phyloP scores from a whole-genome alignment of 371 early-diverging fungal species.

The Rhizopus arrhizus region DNA sequence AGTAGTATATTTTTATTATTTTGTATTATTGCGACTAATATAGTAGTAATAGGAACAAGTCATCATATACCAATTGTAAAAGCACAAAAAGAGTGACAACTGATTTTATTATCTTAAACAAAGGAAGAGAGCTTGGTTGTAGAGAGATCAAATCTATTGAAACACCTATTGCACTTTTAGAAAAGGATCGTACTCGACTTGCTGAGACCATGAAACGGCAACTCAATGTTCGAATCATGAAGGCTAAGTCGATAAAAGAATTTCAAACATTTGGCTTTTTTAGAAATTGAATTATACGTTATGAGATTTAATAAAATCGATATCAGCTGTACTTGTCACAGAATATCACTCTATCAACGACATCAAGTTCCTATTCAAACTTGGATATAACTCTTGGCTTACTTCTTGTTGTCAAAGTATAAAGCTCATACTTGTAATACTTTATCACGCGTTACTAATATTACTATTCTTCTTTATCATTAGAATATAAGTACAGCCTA shows the following conservation, averaged over 20 bases:
- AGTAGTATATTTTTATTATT: too few relatives aligned
- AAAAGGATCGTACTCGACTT: not conserved
- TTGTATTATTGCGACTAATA: not conserved
- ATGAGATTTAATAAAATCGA: not conserved
- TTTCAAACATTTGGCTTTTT: conserved; percentile 2
- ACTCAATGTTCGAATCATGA: conserved; percentile 2
- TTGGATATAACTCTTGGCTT: too few relatives aligned
- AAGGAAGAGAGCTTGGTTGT: conserved; percentile 1
- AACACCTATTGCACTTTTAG: not conserved
- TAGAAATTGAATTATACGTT: conserved; percentile 7
- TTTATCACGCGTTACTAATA: too few relatives aligned
- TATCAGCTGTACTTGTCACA: not conserved
- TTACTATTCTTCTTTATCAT: too few relatives aligned
- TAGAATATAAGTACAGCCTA: too few relatives aligned
- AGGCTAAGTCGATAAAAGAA: conserved; percentile 1
- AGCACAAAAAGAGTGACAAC: not conserved
- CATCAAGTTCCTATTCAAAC: too few relatives aligned
- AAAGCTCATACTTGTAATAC: too few relatives aligned
- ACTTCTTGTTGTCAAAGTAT: too few relatives aligned
- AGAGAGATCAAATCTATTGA: conserved; percentile 1
- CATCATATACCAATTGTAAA: conserved; percentile 4
- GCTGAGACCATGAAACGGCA: conserved; percentile 4
- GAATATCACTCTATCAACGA: too few relatives aligned
- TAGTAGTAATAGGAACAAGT: conserved; percentile 10
- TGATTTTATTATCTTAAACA: conserved; percentile 4